Evolutionary conservation across 1,284 basidiomycete genomes (phyloP), one percentile per base, ranked within the genome.

Genomic region (Hortiboletus rubellus): DNA sequence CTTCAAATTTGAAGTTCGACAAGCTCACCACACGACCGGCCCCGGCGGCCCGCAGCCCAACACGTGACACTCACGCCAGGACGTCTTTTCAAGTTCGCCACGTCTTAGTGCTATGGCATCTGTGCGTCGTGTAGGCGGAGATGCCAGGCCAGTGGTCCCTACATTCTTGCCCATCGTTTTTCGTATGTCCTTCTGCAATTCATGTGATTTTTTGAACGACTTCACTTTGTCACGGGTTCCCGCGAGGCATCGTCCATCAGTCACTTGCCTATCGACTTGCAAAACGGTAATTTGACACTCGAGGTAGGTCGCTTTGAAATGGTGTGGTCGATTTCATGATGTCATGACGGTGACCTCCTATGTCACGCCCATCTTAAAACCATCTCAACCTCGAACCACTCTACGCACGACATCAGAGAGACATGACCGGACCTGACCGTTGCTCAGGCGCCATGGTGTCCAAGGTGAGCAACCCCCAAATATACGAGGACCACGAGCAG

Each of bases 401-500:
- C 27, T 15, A 30, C 22, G 22, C 3, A 22, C 38, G 17, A 24
- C 30, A 34, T 18, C 47, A 54, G 41, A 59, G 14, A 52, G 43
- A 46, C 33, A 66, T 66, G 67, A 63, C 65, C 0, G 34, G 46
- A 7, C 18, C 12, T 10, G 62, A 22, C 22, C 22, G 22, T 22
- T 3, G 22, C 22, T 22, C 22, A 22, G 22, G 22, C 22, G 22
- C 22, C 22, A 22, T 22, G 22, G 3, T 22, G 22, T 22, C 79
- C 45, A 79, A 76, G 54, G 76, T 77, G 47, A 79, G 78, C 22
- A 79, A 75, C 62, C 63, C 72, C 15, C 78, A 79, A 50, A 67
- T 77, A 44, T 77, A 81, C 67, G 71, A 77, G 52, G 74, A 67
- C 37, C 71, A 72, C 46, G 79, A 79, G 48, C 78, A 79, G 60